Base-by-base conservation (phyloP, 208 protist genomes). In the Acanthamoeba castellanii region DNA sequence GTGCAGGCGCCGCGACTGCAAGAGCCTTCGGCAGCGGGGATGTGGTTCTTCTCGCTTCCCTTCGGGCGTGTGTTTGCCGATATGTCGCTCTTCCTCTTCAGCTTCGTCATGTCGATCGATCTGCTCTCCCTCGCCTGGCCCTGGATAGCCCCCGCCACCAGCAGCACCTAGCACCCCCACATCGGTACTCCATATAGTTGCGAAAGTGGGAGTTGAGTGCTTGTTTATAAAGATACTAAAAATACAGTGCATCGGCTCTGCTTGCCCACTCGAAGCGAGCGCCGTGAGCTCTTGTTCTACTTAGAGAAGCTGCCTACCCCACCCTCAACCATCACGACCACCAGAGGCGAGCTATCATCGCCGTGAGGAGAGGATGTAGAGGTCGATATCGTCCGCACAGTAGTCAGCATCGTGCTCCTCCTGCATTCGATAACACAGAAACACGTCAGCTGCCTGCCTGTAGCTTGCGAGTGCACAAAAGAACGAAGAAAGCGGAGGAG, bases 371-470 rank as follows among this genome's bases (percentile, higher is more conserved):
- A 87, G 78, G 22, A 87, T 87, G 27, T 92, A 92, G 59, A 92
- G 55, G 22, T 68, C 85, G 30, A 92, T 74, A 20, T 92, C 85
- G 22, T 92, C 85, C 11, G 85, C 85, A 9, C 34, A 55, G 57
- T 92, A 92, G 85, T 92, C 59, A 3, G 14, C 64, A 25, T 92
- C 85, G 59, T 92, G 78, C 18, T 87, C 78, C 37, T 87, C 78
- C 78, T 87, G 64, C 18, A 22, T 57, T 66, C 14, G 64, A 4
- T 5, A 18, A 27, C 8, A 32, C 64, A 16, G 13, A 27, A 70
- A 32, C 64, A 27, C 20, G 64, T 70, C 9, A 70, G 27, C 64
- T 27, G 8, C 5, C 18, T 14, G 8, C 55, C 6, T 4, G 2
- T 13, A 22, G 7, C 18, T 55, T 5, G 74, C 2, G 55, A 22